Percentiles rank a stretch among this genome's conserved stretches.
Evolutionary conservation across 106 monocot genomes (phyloP).

Genomic region (Hemerocallis citrina): DNA sequence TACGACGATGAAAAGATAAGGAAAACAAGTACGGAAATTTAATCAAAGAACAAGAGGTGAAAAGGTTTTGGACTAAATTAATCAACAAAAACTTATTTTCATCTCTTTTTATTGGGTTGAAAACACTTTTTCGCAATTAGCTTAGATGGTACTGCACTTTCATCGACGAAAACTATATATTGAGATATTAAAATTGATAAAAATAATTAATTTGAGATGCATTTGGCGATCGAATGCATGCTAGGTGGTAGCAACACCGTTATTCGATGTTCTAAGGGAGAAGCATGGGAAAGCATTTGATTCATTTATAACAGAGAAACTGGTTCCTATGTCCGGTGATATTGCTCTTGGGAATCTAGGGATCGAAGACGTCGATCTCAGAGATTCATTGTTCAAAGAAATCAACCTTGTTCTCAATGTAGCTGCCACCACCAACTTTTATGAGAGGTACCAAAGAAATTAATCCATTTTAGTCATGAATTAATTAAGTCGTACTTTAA

Average conservation of each 20-base stretch:
- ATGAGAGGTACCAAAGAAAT: conserved; percentile 42
- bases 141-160: no score
- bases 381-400: conserved; percentile 25
- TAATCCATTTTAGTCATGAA: background rate
- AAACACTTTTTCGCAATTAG: no score
- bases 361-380: conserved; percentile 24
- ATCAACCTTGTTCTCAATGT: conserved; percentile 52
- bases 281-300: conserved; percentile 42
- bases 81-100: no score
- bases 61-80: no score
- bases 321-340: conserved; percentile 48
- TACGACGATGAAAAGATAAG: no score
- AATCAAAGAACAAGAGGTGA: no score
- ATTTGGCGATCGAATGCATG: no score
- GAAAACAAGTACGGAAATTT: no score
- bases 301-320: conserved; percentile 39
- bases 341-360: conserved; percentile 43
- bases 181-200: no score
- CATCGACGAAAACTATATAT: no score
- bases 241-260: conserved; percentile 53
- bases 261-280: conserved; percentile 51
- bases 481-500: background rate
- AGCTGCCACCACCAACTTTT: conserved; percentile 74
- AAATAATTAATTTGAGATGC: no score
- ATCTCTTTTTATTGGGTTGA: no score